phyloP scores from a whole-genome alignment of 177 flowering plant species.

The Vitis hybrid region DNA sequence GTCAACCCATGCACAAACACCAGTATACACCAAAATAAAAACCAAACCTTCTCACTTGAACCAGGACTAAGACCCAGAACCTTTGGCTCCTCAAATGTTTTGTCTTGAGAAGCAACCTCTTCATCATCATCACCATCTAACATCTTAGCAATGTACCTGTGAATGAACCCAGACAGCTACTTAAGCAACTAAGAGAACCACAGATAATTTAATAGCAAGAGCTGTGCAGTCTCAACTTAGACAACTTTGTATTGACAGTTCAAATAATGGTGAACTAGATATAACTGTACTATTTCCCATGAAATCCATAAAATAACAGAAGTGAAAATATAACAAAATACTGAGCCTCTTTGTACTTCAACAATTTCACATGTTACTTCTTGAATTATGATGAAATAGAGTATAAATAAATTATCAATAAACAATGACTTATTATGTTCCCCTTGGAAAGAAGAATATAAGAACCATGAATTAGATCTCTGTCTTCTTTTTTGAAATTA shows the following conservation, averaged over 20 bases:
- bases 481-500: no score
- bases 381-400: no score
- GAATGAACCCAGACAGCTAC: conserved; percentile 10
- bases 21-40: neutral
- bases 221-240: neutral
- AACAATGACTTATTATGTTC: no score
- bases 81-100: conserved; percentile 59
- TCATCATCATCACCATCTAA: conserved; percentile 58
- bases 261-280: neutral
- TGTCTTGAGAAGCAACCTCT: conserved; percentile 29
- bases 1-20: neutral
- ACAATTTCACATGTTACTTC: no score
- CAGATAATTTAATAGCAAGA: neutral
- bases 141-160: conserved; percentile 86
- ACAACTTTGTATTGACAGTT: neutral
- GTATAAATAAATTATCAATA: no score
- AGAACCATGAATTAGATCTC: no score
- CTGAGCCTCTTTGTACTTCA: no score
- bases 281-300: no score
- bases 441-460: no score
- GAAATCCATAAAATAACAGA: no score
- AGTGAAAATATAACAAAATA: no score
- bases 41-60: conserved; percentile 78
- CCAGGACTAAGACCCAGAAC: conserved; percentile 68
- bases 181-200: neutral